Evolutionary conservation across 345 rosid genomes (phyloP), one percentile per base, ranked within the genome.

Genomic region (Clarkia xantiana): DNA sequence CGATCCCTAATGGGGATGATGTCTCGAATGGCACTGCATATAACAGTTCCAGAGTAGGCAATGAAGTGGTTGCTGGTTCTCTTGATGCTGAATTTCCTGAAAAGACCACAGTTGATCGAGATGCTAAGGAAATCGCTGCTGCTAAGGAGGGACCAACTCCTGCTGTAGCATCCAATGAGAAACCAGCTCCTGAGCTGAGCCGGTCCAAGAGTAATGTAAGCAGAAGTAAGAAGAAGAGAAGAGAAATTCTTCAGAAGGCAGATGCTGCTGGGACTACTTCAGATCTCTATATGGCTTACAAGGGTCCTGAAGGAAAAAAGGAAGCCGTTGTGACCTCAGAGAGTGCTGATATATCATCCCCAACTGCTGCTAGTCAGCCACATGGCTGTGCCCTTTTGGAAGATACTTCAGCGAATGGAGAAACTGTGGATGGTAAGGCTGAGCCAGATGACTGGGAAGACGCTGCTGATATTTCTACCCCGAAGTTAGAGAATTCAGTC

Each of bases 361-460:
- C 59, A 57, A 56, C 45, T 53, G 51, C 59, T 45, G 55, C 56
- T 47, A 77, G 75, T 61, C 74, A 55, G 62, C 56, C 50, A 49
- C 50, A 64, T 42, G 56, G 55, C 51, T 76, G 66, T 55, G 57
- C 58, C 29, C 52, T 18, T 43, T 62, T 42, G 58, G 67, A 49
- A 45, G 73, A 59, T 43, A 57, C 64, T 49, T 56, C 23, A 12
- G 58, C 53, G 15, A 61, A 64, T n/a, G 71, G 71, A 50, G 67
- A 60, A 47, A 60, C 53, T 52, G 64, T 56, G 49, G 66, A 62
- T 47, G 60, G 57, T 57, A 87, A 84, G 64, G 56, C 69, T 44
- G 99, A 93, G 62, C 87, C 70, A 8, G 96, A 87, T 68, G 88
- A 93, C 68, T 93, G 99, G 96, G 96, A 93, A 67, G 94, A 84